Conservation (phyloP, 257 asterid species). For the Solanum pimpinellifolium region DNA sequence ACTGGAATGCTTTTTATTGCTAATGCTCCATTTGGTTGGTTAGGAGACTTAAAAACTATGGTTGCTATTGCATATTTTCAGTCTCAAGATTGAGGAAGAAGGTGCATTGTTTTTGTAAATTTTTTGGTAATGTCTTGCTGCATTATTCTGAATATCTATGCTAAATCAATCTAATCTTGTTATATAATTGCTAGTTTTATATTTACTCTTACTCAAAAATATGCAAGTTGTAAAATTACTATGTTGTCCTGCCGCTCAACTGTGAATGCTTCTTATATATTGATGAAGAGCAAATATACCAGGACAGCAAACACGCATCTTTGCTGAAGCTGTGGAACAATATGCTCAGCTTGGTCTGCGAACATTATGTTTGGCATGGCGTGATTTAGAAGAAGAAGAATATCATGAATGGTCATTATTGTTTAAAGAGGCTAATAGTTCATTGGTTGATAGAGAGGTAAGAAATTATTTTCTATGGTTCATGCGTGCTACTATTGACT, state of each 20-base stretch:
- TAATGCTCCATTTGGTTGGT: neutral
- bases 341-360: conserved; percentile 95
- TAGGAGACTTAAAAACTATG: neutral
- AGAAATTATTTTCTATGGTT: neutral
- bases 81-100: neutral
- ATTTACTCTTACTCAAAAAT: neutral
- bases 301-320: conserved; percentile 75
- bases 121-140: neutral
- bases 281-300: conserved; percentile 20
- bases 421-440: conserved; percentile 94
- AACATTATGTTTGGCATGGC: conserved; percentile 95
- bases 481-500: neutral
- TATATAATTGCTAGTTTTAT: neutral
- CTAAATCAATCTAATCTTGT: neutral
- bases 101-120: neutral
- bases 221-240: neutral
- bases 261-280: neutral
- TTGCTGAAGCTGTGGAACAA: conserved; percentile 85
- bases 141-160: neutral
- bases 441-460: conserved; percentile 95
- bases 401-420: conserved; percentile 83
- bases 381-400: conserved; percentile 68
- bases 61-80: neutral
- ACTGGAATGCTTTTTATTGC: neutral
- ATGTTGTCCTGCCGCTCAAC: neutral